Evolutionary conservation across 2,329 filamentous ascomycete species (phyloP).

Genomic region (Xylaria sp.): DNA sequence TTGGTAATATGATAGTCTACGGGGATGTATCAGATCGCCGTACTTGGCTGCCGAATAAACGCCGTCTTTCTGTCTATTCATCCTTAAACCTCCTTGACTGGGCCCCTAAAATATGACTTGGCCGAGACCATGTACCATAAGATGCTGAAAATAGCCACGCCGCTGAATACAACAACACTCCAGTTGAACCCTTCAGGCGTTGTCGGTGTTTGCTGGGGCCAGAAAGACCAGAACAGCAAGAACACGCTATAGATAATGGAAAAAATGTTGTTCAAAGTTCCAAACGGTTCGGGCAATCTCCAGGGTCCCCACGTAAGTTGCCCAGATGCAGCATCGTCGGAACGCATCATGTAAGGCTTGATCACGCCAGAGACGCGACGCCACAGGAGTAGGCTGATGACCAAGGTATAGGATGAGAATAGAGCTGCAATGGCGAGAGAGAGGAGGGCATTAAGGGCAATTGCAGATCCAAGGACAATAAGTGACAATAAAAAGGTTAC

Average conservation of each 20-base stretch:
- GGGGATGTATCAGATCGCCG: no score
- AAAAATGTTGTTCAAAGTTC: slow-evolving; percentile 64
- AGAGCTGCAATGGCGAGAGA: slow-evolving; percentile 56
- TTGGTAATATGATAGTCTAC: no score
- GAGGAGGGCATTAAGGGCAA: slow-evolving; percentile 58
- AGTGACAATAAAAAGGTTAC: slow-evolving; percentile 44
- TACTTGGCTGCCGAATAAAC: no score
- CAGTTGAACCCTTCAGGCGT: slow-evolving; percentile 58
- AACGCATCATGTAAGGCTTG: slow-evolving; percentile 25
- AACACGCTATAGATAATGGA: slow-evolving; percentile 62
- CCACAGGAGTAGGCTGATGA: slow-evolving; percentile 53
- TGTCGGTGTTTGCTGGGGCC: slow-evolving; percentile 53
- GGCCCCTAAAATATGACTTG: slow-evolving; percentile 56
- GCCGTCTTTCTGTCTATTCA: not conserved
- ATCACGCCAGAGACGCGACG: slow-evolving; percentile 51
- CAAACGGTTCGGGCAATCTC: slow-evolving; percentile 60
- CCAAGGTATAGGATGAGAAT: slow-evolving; percentile 56
- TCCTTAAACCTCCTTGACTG: slow-evolving; percentile 46
- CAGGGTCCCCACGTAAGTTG: slow-evolving; percentile 63
- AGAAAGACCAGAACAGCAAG: slow-evolving; percentile 67
- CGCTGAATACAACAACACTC: slow-evolving; percentile 56
- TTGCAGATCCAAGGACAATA: slow-evolving; percentile 44
- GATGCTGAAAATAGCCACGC: slow-evolving; percentile 56
- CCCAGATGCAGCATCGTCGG: slow-evolving; percentile 15
- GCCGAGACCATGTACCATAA: slow-evolving; percentile 58